Conservation (phyloP, 495 filamentous ascomycete species). For the Penicillium soppii region DNA sequence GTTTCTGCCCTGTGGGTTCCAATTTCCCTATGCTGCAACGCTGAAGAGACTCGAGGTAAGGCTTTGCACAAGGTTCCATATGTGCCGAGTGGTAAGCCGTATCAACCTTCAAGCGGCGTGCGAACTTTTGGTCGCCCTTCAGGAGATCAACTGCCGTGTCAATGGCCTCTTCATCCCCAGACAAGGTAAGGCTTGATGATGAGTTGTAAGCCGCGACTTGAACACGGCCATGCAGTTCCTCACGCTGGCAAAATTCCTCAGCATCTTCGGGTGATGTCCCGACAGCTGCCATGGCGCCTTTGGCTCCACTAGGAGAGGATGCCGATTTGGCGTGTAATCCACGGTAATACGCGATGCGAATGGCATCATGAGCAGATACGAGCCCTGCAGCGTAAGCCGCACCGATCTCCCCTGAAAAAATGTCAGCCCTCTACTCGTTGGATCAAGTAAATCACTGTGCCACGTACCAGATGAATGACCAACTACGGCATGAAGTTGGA, state of each 20-base stretch:
- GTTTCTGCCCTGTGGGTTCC: neutral
- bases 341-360: constrained; percentile 51
- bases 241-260: constrained; percentile 23
- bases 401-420: constrained; percentile 19
- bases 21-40: too few species aligned
- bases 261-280: constrained; percentile 45
- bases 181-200: constrained; percentile 4
- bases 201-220: constrained; percentile 6
- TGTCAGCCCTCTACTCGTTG: neutral
- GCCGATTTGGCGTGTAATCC: constrained; percentile 22
- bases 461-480: constrained; percentile 29
- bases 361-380: constrained; percentile 31
- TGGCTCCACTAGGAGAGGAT: constrained; percentile 16
- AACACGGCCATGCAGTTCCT: neutral
- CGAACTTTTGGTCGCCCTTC: constrained; percentile 16
- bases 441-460: too few species aligned
- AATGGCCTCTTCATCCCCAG: neutral
- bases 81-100: constrained; percentile 31
- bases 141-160: neutral
- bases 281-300: constrained; percentile 53
- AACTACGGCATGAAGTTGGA: constrained; percentile 15
- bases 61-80: constrained; percentile 30
- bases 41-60: constrained; percentile 37
- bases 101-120: constrained; percentile 41
- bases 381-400: constrained; percentile 33